Conservation (phyloP, 2,329 filamentous ascomycete species). For the Colletotrichum sp. region DNA sequence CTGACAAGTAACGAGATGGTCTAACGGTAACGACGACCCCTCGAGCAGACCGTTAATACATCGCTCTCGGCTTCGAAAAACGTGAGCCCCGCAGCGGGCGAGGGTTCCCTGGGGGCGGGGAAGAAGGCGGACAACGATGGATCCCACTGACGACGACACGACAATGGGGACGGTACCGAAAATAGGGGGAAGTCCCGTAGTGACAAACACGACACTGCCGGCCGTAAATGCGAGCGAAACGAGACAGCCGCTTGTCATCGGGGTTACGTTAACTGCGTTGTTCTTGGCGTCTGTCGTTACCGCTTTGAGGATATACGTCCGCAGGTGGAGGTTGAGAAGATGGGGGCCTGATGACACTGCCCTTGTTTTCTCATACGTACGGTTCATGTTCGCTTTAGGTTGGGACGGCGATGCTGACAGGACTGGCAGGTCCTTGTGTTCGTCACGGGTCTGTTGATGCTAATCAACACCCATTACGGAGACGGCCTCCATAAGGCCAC, state of each 20-base stretch:
- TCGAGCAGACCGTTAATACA: neutral
- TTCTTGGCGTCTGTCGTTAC: neutral
- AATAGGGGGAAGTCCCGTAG: neutral
- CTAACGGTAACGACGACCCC: neutral
- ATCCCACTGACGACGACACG: neutral
- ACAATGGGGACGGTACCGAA: no score
- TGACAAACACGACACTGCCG: neutral
- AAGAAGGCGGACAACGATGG: neutral
- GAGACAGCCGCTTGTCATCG: neutral
- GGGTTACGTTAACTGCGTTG: neutral
- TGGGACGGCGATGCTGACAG: neutral
- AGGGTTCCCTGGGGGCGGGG: neutral
- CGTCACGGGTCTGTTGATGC: neutral
- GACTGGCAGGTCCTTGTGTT: neutral
- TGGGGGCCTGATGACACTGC: slow-evolving; percentile 12
- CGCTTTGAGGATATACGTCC: slow-evolving; percentile 2
- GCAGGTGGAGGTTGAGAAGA: neutral
- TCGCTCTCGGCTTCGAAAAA: neutral
- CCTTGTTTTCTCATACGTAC: neutral
- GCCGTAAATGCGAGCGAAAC: neutral
- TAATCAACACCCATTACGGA: slow-evolving; percentile 10
- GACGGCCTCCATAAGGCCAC: neutral
- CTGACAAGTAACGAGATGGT: neutral
- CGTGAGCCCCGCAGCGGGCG: neutral
- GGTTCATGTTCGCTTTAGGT: neutral